These are phyloP conservation scores for Solanum bulbocastanum DNA, from an alignment of 257 asterid species.

Conservation along the genomic window DNA sequence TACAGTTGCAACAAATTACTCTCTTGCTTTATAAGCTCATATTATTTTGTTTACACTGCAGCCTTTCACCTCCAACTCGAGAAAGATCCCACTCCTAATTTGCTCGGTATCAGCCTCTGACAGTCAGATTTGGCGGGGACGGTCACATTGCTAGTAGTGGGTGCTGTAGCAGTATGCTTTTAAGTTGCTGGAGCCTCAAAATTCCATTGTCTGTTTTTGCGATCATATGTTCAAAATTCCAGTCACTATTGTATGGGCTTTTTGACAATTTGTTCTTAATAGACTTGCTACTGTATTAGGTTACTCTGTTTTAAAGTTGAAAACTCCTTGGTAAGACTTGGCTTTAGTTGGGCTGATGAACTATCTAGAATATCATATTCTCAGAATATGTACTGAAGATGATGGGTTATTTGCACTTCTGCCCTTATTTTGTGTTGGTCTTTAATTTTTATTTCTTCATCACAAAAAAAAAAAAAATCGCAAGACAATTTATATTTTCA, in stretches of 20 bases:
- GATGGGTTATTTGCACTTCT: not conserved
- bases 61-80: conserved; percentile 33
- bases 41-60: conserved; percentile 21
- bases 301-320: not conserved
- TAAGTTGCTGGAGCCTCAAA: not conserved
- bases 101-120: not conserved
- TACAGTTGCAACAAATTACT: not conserved
- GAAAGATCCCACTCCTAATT: conserved; percentile 31
- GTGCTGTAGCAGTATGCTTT: not conserved
- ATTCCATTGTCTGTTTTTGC: not conserved
- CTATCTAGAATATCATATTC: not conserved
- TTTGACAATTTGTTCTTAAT: not conserved
- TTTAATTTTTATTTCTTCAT: not conserved
- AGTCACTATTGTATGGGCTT: not conserved
- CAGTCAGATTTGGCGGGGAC: not conserved
- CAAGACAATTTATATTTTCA: not conserved
- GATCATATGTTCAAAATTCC: not conserved
- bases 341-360: not conserved
- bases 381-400: not conserved
- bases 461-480: not conserved
- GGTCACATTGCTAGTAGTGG: not conserved
- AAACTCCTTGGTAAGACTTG: not conserved
- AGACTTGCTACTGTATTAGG: not conserved
- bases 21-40: not conserved
- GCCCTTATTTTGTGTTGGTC: not conserved